Evolutionary conservation across 129 eudicot genomes (phyloP).

Genomic region (Centella asiatica): DNA sequence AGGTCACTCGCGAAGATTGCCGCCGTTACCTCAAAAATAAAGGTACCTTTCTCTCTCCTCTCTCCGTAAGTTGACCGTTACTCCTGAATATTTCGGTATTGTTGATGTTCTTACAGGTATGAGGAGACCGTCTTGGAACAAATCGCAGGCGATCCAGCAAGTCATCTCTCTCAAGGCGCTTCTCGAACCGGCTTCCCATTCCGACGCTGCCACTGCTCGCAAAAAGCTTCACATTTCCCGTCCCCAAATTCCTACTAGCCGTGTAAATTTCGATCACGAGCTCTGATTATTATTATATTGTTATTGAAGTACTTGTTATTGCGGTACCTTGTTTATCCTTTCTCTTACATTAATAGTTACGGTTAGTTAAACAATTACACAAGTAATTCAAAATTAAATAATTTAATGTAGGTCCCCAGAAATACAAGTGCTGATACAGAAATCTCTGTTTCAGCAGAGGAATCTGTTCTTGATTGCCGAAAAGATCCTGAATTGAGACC

Average conservation of each 20-base stretch:
- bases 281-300: neutral
- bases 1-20: constrained; percentile 97
- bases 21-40: constrained; percentile 88
- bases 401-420: constrained; percentile 39
- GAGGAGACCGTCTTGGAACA: constrained; percentile 98
- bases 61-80: neutral
- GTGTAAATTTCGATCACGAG: constrained; percentile 42
- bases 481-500: constrained; percentile 30
- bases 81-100: neutral
- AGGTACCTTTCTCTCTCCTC: constrained; percentile 30
- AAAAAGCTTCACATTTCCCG: constrained; percentile 37
- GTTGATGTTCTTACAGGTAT: constrained; percentile 45
- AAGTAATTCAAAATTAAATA: constrained; percentile 6
- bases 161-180: constrained; percentile 86
- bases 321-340: neutral
- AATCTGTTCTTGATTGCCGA: constrained; percentile 28
- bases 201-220: constrained; percentile 26
- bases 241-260: constrained; percentile 22
- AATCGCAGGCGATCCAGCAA: constrained; percentile 99
- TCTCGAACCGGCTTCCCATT: constrained; percentile 61
- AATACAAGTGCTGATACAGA: constrained; percentile 44
- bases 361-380: constrained; percentile 3
- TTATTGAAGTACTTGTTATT: neutral
- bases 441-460: constrained; percentile 53
- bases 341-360: neutral